Base-by-base conservation (phyloP, 1,284 basidiomycete genomes). In the Sanguinoderma infundibulare region DNA sequence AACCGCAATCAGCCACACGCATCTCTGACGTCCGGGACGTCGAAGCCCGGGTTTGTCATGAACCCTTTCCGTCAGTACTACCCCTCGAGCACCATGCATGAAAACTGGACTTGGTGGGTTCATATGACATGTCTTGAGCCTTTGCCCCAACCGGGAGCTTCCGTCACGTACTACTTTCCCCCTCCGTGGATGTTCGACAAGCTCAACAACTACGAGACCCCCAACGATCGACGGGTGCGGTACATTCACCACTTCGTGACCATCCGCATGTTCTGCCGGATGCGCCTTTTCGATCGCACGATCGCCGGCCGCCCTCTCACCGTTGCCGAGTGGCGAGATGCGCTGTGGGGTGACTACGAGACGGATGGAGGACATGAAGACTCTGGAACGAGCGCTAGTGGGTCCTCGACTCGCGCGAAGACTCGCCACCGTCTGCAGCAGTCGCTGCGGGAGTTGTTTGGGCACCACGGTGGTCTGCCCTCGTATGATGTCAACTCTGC, bases 301-400 rank as follows among this genome's bases (percentile, higher is more conserved):
- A 40, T 55, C 12, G 32, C 26, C 20, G 28, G 46, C 20, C 14
- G 20, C 14, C 44, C 58, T 14, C 38, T 60, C 22, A 50, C 44
- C 12, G 49, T 60, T 26, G 34, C 20, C 9, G 58, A 60, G 17
- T 60, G 58, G 58, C 53, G 58, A 3, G 46, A 26, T 10, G 58
- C 58, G n/a, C 46, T 60, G 9, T 60, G 53, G 53, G 58, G 58
- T 3, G 53, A 54, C 12, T 60, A 55, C 53, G 22, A 17, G 22
- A 14, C 7, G 44, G 44, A 47, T 47, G 44, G 7, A 24, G 9
- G 44, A 47, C 24, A n/a, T n/a, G n/a, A n/a, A 20, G 15, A 40
- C 7, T 2, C 17, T 40, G 20, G 20, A 2, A 28, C 28, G 17
- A 7, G 17, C 7, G 17, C 39, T 15, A n/a, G 20, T 40, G 17